Evolutionary conservation across 1,284 basidiomycete genomes (phyloP), one percentile per base, ranked within the genome.

Genomic region (Psilocybe mexicana): DNA sequence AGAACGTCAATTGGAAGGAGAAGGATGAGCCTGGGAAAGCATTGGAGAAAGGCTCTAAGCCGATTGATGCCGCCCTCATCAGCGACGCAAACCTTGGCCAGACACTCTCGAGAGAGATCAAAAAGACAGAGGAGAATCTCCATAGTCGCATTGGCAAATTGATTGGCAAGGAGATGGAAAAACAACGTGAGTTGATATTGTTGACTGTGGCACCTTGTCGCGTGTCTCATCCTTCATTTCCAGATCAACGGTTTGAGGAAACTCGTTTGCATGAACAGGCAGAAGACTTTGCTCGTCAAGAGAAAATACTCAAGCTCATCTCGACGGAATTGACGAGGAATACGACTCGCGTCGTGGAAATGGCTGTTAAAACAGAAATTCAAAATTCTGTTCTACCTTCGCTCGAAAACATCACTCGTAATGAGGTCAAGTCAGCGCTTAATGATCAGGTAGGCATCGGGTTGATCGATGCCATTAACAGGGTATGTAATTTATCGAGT

Each of bases 291-390:
- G 78, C 83, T 40, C 84, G 92, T 23, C 91, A 94, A 72, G 92
- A 94, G 74, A 92, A 88, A 72, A 89, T 93, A 60, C 75, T 93
- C 66, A 92, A 92, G 74, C 76, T 93, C 44, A 92, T 93, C 64
- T 92, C 90, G 14, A 90, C 83, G 1, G 90, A 93, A 70, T 76
- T 93, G 54, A 92, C 88, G 6, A 85, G 86, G 75, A 93, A 93
- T 66, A 93, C 91, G 6, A 90, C 89, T 5, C 83, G 88, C 10
- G 88, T 93, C 43, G 90, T 94, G 44, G 91, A 93, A 73, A 81
- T 86, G 76, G 90, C 91, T 7, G 87, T 94, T 65, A 92, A 90
- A 76, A 79, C 76, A 53, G 90, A 93, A 70, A 86, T 93, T 11
- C 88, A 89, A 68, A 86, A 81, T 65, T 90, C 88, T 0, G 90